Conservation (phyloP, 1,284 basidiomycete species). For the Ustilago xerochloae region DNA sequence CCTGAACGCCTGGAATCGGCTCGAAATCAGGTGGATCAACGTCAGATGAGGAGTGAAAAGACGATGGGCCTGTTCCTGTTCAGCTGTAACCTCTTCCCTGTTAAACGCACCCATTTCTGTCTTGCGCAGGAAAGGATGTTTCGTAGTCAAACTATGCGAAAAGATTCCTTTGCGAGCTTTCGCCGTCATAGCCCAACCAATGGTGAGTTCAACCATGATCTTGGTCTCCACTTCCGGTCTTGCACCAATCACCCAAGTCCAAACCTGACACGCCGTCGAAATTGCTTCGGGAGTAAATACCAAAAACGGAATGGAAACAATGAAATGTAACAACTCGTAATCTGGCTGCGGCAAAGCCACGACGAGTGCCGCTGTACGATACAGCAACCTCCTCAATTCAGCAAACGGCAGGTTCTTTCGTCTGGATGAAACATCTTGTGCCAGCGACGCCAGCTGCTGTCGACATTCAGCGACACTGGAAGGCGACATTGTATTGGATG, state of each 20-base stretch:
- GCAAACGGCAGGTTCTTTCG: conserved; percentile 63
- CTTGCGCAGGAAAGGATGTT: conserved; percentile 85
- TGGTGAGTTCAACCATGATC: conserved; percentile 85
- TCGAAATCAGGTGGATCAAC: conserved; percentile 88
- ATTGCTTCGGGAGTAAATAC: conserved; percentile 88
- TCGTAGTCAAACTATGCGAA: conserved; percentile 73
- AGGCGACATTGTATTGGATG: conserved; percentile 72
- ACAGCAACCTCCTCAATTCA: conserved; percentile 85
- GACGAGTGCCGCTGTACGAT: conserved; percentile 79
- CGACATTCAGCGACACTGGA: conserved; percentile 77
- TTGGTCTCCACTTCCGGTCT: conserved; percentile 80
- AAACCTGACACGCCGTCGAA: conserved; percentile 87
- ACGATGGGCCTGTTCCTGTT: conserved; percentile 77
- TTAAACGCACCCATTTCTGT: conserved; percentile 92
- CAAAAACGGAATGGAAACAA: conserved; percentile 88
- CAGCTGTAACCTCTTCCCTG: conserved; percentile 82
- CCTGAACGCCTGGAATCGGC: conserved; percentile 90
- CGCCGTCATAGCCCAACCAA: conserved; percentile 86
- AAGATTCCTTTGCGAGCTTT: conserved; percentile 74
- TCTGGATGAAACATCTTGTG: conserved; percentile 70
- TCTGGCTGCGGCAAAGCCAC: conserved; percentile 73
- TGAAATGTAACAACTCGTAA: conserved; percentile 84
- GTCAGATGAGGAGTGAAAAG: conserved; percentile 80
- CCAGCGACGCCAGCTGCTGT: conserved; percentile 77
- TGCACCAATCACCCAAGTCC: conserved; percentile 95